Evolutionary conservation across 2,329 filamentous ascomycete species (phyloP).

Genomic region (Dothideomycetidae sp.): DNA sequence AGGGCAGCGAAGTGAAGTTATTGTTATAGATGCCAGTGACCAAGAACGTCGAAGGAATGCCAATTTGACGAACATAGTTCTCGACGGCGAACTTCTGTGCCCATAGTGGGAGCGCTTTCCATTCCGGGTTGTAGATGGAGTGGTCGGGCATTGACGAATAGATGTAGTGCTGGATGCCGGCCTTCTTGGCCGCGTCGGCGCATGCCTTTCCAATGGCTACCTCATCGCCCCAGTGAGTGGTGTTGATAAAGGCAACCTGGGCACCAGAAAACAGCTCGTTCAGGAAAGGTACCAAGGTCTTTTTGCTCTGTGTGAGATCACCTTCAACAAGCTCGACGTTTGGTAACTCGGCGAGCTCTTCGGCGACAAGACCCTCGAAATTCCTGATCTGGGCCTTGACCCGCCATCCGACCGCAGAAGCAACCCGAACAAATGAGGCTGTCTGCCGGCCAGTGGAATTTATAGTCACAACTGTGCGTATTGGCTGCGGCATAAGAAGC

Average conservation of each 20-base stretch:
- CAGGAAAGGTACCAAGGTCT: conserved; percentile 16
- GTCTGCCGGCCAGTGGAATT: conserved; percentile 94
- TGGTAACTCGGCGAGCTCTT: conserved; percentile 67
- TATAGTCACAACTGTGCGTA: conserved; percentile 81
- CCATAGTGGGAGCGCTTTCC: conserved; percentile 83
- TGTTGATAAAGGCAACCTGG: conserved; percentile 92
- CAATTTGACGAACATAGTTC: conserved; percentile 72
- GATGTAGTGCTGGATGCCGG: conserved; percentile 77
- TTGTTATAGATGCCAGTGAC: conserved; percentile 99
- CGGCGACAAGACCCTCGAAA: conserved; percentile 71
- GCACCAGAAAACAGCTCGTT: conserved; percentile 52
- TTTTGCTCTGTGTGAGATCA: conserved; percentile 38
- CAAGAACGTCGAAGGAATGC: conserved; percentile 77
- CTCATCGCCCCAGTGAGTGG: conserved; percentile 92
- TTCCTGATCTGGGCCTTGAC: conserved; percentile 87
- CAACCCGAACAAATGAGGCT: conserved; percentile 86
- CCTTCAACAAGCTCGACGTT: conserved; percentile 64
- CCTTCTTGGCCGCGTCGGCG: conserved; percentile 75
- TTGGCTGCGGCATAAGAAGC: conserved; percentile 18
- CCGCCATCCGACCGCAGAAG: conserved; percentile 81
- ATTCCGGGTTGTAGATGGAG: conserved; percentile 57
- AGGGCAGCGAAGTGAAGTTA: conserved; percentile 87
- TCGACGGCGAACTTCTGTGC: conserved; percentile 84
- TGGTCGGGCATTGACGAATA: conserved; percentile 98
- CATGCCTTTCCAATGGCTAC: conserved; percentile 75